Evolutionary conservation across 2,329 filamentous ascomycete species (phyloP), one percentile per base, ranked within the genome.

Genomic region (Pleochaeta shiraiana): DNA sequence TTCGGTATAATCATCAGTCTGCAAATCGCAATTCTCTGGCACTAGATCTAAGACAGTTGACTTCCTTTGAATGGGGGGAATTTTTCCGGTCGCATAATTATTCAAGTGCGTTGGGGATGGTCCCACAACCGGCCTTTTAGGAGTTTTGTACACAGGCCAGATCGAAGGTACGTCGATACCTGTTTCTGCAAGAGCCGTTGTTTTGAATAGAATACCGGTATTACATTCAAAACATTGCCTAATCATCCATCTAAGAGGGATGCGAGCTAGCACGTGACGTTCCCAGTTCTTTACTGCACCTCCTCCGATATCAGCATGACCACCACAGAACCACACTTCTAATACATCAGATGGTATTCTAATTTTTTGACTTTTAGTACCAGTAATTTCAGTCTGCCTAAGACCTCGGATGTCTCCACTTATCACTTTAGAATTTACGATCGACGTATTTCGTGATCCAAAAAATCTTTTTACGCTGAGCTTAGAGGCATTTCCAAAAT

Each of bases 231-330:
- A 78, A 65, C 74, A 75, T 67, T 78, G 76, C 24, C 76, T 72
- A 12, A 78, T 71, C 76, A 78, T 78, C 77, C 77, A 78, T 2
- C 76, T 73, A 2, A 78, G 71, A 4, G 76, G 76, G 16, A 77
- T 77, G 2, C 74, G 74, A 3, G 75, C 73, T 9, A 78, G 73
- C 68, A 75, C 76, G 64, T 78, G 76, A 1, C 76, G 72, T 47
- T 70, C 71, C 37, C 73, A 72, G 65, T 77, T 77, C 2, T 68
- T 65, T 3, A 76, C 74, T 1, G 76, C 75, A 3, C 77, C 76
- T 1, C 76, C 76, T n/a, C 76, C 76, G 9, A 77, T 72, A 68
- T 78, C 76, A 2, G 72, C 74, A 65, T 78, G 76, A 70, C 12
- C 76, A 4, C 76, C 76, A 1, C 73, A 69, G 65, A 77, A 78